Evolutionary conservation across 2,329 filamentous ascomycete species (phyloP), one percentile per base, ranked within the genome.

Genomic region (Diaporthe sp.): DNA sequence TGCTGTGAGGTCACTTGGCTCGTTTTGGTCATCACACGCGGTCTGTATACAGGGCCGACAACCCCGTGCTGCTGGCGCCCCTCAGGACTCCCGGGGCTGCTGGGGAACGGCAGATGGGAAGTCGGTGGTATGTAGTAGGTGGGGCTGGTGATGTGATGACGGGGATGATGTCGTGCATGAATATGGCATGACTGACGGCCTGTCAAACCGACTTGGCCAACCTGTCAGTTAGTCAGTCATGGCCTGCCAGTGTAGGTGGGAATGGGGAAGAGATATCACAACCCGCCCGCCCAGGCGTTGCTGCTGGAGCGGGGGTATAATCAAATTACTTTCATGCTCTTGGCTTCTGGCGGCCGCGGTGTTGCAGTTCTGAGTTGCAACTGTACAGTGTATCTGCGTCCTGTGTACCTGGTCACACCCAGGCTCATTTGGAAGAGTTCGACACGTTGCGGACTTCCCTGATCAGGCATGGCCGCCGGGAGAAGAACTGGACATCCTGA

Each of bases 161-260:
- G 34, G 61, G 61, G 61, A 65, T 65, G 61, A 28, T 65, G 61
- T 65, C 61, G 61, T 65, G 61, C 61, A 49, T 65, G 42, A 60
- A 58, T 20, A 20, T 60, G 57, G 12, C 57, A 39, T 60, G 34
- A 57, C 25, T 31, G 53, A 55, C 25, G 22, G 57, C 34, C 25
- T 60, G 57, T 60, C 57, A 60, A 39, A 60, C 31, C 34, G 4
- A 31, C 28, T 20, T 20, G 4, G 15, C 17, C 15, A 60, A 9
- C 10, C 17, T 28, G 37, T 63, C 37, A 28, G 15, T 63, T 13
- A 15, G 39, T 65, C 61, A 34, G 15, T 44, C 39, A 25, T 34
- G 42, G 20, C 61, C 13, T 65, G 61, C n/a, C 28, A 6, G 25
- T 20, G 13, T 20, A 25, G 34, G 57, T 60, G 57, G 57, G 31